These are phyloP conservation scores for Kwoniella sp. DNA, from an alignment of 768 basidiomycete species.

Conservation along the genomic window DNA sequence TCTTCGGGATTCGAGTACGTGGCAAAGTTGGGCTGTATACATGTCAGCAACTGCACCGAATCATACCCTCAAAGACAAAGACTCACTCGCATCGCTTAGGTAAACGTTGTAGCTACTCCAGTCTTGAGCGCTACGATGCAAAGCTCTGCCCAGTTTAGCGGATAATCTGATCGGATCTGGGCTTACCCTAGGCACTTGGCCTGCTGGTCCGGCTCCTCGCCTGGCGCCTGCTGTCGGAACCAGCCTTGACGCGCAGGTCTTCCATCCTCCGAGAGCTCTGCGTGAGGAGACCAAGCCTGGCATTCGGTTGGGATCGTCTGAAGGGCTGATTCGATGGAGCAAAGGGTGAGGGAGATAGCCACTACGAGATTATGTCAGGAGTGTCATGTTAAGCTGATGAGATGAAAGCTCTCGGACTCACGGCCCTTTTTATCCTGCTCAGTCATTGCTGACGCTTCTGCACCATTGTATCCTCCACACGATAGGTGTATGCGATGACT, in stretches of 20 bases:
- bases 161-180: neutral
- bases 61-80: too few species aligned
- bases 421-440: slow-evolving; percentile 27
- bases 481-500: neutral
- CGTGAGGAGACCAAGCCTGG: slow-evolving; percentile 27
- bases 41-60: neutral
- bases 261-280: neutral
- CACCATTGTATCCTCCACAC: slow-evolving; percentile 1
- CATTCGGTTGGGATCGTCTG: slow-evolving; percentile 48
- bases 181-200: slow-evolving; percentile 32
- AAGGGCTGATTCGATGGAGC: slow-evolving; percentile 46
- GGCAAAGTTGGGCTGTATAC: slow-evolving; percentile 45
- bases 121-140: slow-evolving; percentile 53
- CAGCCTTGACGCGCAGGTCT: neutral
- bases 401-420: slow-evolving; percentile 10
- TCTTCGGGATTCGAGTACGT: slow-evolving; percentile 36
- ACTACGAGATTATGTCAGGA: slow-evolving; percentile 27
- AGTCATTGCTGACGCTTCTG: neutral
- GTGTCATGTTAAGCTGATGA: neutral
- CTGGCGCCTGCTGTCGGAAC: neutral
- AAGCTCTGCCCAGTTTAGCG: slow-evolving; percentile 31
- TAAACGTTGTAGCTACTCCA: slow-evolving; percentile 53
- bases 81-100: slow-evolving; percentile 49
- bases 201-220: neutral
- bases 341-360: slow-evolving; percentile 50